Conservation (phyloP, 1,139 yeast species). For the Geotrichum klebahnii region DNA sequence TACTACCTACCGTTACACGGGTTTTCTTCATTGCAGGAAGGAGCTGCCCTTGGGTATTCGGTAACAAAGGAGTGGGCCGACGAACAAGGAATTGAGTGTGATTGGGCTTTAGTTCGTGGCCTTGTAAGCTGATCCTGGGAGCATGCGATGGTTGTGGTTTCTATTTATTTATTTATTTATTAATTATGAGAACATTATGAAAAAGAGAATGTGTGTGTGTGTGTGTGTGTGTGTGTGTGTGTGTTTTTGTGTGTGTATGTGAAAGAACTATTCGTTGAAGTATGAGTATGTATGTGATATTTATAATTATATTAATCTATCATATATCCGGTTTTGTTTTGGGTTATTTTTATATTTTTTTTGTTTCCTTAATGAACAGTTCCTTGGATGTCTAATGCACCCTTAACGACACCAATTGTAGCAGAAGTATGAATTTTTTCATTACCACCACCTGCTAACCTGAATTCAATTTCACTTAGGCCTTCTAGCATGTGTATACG, state of each 20-base stretch:
- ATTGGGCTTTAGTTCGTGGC: conserved; percentile 19
- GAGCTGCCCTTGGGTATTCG: conserved; percentile 41
- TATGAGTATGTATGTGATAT: too few relatives aligned
- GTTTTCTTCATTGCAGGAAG: conserved; percentile 42
- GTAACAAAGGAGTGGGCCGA: conserved; percentile 40
- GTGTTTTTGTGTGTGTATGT: too few relatives aligned
- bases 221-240: background rate
- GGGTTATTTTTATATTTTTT: too few relatives aligned
- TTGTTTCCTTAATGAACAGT: background rate
- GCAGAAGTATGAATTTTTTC: conserved; percentile 90
- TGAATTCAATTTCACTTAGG: conserved; percentile 81
- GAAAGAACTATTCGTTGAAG: too few relatives aligned
- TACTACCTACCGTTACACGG: conserved; percentile 41
- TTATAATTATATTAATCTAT: too few relatives aligned
- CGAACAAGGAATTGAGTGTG: conserved; percentile 29
- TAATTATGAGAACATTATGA: background rate
- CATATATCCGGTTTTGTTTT: too few relatives aligned
- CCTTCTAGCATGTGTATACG: conserved; percentile 63
- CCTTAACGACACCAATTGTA: conserved; percentile 78
- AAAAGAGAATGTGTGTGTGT: background rate
- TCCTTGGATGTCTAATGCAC: conserved; percentile 43
- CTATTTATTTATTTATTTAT: background rate
- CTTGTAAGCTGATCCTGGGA: background rate
- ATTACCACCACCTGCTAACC: conserved; percentile 87
- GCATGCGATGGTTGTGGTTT: background rate